phyloP scores from a whole-genome alignment of 2,329 filamentous ascomycete species.

The Fusarium sp. region DNA sequence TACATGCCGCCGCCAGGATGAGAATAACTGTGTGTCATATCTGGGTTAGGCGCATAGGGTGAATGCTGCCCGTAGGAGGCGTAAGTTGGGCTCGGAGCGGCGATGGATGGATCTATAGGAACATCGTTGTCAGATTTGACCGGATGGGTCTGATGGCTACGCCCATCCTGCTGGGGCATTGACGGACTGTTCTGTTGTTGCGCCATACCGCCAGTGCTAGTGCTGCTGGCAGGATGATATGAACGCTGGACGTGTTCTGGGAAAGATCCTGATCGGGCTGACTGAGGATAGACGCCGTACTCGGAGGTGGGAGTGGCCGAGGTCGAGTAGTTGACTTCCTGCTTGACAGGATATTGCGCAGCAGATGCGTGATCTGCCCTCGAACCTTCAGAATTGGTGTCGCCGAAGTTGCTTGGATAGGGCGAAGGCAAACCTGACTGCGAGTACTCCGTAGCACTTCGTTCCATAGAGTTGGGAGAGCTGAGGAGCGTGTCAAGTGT shows the following conservation, averaged over 20 bases:
- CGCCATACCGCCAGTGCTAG: constrained; percentile 89
- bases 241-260: constrained; percentile 88
- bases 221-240: constrained; percentile 82
- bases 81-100: constrained; percentile 92
- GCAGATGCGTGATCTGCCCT: constrained; percentile 92
- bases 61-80: constrained; percentile 81
- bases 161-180: constrained; percentile 84
- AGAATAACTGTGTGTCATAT: constrained; percentile 84
- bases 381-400: constrained; percentile 85
- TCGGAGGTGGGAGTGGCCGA: constrained; percentile 89
- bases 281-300: constrained; percentile 81
- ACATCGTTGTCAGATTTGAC: constrained; percentile 96
- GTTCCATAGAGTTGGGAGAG: constrained; percentile 64
- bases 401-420: constrained; percentile 74
- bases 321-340: constrained; percentile 83
- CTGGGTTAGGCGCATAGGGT: constrained; percentile 85
- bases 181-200: constrained; percentile 98
- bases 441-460: constrained; percentile 79
- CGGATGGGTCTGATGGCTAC: constrained; percentile 80
- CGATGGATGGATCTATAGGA: constrained; percentile 99
- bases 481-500: constrained; percentile 45
- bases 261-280: constrained; percentile 85
- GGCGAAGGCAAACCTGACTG: constrained; percentile 88
- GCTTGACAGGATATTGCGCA: constrained; percentile 87
- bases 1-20: constrained; percentile 74